Evolutionary conservation across 768 basidiomycete genomes (phyloP).

Genomic region (Calocera cornea): DNA sequence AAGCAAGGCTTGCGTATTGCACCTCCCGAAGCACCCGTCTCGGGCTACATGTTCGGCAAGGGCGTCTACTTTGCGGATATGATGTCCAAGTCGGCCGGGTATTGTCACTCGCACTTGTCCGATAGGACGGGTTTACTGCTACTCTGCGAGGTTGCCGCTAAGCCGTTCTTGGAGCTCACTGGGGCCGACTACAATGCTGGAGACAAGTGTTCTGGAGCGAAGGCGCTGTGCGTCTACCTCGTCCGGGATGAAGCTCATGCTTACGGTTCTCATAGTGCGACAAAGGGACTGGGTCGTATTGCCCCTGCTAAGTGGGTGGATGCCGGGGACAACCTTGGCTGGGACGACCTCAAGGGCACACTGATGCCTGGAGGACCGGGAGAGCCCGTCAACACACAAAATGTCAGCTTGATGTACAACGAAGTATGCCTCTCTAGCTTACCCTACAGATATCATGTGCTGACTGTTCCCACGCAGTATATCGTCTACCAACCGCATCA

Average conservation of each 20-base stretch:
- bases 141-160: conserved; percentile 46
- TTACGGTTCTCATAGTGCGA: conserved; percentile 27
- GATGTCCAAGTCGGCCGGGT: conserved; percentile 54
- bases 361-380: conserved; percentile 46
- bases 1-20: conserved; percentile 51
- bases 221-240: conserved; percentile 26
- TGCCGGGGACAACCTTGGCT: conserved; percentile 37
- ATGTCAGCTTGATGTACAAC: conserved; percentile 37
- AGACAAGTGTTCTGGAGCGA: conserved; percentile 30
- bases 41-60: conserved; percentile 46
- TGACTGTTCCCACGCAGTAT: conserved; percentile 28
- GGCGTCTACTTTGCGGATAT: conserved; percentile 55
- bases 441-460: not conserved
- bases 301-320: conserved; percentile 48
- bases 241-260: not conserved
- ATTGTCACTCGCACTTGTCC: conserved; percentile 40
- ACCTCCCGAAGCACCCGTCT: conserved; percentile 38
- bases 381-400: conserved; percentile 22
- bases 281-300: conserved; percentile 40
- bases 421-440: conserved; percentile 31
- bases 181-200: conserved; percentile 40
- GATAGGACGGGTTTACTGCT: conserved; percentile 40
- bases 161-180: conserved; percentile 39
- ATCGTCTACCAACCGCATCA: conserved; percentile 48
- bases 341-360: conserved; percentile 39